Evolutionary conservation across 495 filamentous ascomycete genomes (phyloP), one percentile per base, ranked within the genome.

Genomic region (Endocarpon pusillum): DNA sequence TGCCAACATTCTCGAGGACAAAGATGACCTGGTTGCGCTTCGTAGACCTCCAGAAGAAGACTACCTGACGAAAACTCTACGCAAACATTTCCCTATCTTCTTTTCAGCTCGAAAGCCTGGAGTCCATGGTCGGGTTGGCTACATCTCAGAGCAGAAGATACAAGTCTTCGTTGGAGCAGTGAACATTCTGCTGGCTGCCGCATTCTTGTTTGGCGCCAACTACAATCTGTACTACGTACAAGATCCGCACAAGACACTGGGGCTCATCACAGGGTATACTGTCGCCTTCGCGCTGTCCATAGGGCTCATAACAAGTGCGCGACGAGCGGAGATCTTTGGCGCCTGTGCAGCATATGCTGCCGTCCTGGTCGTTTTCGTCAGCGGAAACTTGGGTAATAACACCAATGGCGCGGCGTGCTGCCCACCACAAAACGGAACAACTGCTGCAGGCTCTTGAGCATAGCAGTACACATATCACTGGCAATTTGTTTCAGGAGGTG

Each of bases 181-280:
- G 14, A 36, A 40, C 31, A 37, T 41, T 8, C 16, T 47, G 9
- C 9, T 46, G 4, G 43, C 46, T 19, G 43, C 43, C 7, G 15
- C 42, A 3, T 36, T 52, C 15, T 34, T 49, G 7, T 30, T 50
- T 34, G 44, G 47, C 7, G 42, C 51, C n/a, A 52, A 52, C 30
- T 17, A 40, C 10, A 30, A 34, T 24, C 33, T 54, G 15, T 40
- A 38, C 21, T 30, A 30, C 9, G 14, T 46, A 7, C 19, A 24
- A 4, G 24, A 39, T 11, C 17, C 36, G 12, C 22, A 46, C 8
- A 15, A 29, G 9, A 29, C 38, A 16, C 42, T 54, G 17, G 49
- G 44, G 4, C 5, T 52, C 15, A 46, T 48, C 21, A 41, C 46
- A 25, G 26, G 38, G 8, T 48, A 48, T 31, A 47, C 51, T 11